Evolutionary conservation across 305 asterid genomes (phyloP), one percentile per base, ranked within the genome.

Genomic region (Fraxinus sp.): DNA sequence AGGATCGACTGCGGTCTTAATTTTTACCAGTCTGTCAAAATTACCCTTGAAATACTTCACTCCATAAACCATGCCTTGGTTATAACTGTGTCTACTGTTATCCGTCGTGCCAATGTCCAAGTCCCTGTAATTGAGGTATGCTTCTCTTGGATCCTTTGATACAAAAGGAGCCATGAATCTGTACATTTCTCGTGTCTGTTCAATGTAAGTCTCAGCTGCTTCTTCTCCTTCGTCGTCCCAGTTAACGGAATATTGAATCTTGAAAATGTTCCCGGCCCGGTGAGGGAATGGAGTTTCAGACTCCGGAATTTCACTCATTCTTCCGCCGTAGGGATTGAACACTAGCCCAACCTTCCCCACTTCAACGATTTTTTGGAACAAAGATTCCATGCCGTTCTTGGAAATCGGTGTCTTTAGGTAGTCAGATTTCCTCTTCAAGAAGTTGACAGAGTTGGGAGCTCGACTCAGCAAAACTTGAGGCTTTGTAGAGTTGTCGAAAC

Each of bases 381-480:
- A 71, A 13, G 72, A 77, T 11, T 82, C 82, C 4, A 91, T 39
- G 4, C 82, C 89, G 4, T 75, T 24, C 32, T 75, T 77, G 0
- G 92, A 46, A 37, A 90, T 88, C 6, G 95, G 89, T 4, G 78
- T 85, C 33, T 88, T 82, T 0, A 92, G 89, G 43, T 90, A 91
- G 74, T 91, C 93, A 0, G 95, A 91, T 85, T 91, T 91, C 16
- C 91, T 85, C 71, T 90, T 91, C 81, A 87, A 49, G 87, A 83
- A 86, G 33, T 82, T 88, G 36, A 75, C 78, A 0, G 86, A 84
- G 2, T 84, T 81, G 1, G 59, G 59, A 1, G 33, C 77, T 36
- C 93, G 22, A 55, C 33, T 83, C 3, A 86, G 70, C 14, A 89
- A 41, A 1, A 77, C 84, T 0, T 68, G 76, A 1, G 86, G 83